Conservation (phyloP, 129 eudicot genomes). For the Flaveria linearis region DNA sequence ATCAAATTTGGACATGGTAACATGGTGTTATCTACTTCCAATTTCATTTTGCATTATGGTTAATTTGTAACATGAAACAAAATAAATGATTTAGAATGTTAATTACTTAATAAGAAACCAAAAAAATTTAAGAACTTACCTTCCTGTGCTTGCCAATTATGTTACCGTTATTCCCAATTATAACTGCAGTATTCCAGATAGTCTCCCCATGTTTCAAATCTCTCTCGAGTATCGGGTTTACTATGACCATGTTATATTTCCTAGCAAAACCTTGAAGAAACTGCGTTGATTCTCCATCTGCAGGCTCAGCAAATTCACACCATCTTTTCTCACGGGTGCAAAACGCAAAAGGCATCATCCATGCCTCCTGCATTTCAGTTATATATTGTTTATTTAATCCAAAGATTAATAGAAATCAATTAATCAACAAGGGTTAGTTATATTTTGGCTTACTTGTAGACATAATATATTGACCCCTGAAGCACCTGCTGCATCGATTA, state of each 20-base stretch:
- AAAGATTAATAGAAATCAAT: background rate
- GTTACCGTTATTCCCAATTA: conserved; percentile 95
- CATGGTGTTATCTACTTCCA: conserved; percentile 4
- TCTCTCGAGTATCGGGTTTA: conserved; percentile 92
- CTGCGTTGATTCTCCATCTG: conserved; percentile 87
- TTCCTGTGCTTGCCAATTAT: conserved; percentile 90
- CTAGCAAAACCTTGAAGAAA: conserved; percentile 82
- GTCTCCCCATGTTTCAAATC: conserved; percentile 89
- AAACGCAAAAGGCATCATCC: conserved; percentile 99
- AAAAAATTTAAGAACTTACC: conserved; percentile 44
- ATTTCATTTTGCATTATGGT: background rate
- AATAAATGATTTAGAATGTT: background rate
- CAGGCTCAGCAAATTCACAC: conserved; percentile 98
- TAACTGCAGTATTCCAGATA: conserved; percentile 88
- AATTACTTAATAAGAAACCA: background rate
- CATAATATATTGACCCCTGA: conserved; percentile 92
- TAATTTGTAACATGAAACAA: background rate
- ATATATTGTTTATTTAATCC: background rate
- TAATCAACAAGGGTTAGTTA: conserved; percentile 2
- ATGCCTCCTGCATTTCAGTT: conserved; percentile 69
- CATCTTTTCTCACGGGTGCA: conserved; percentile 98
- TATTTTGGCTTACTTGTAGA: conserved; percentile 66
- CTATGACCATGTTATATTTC: conserved; percentile 89
- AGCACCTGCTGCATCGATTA: conserved; percentile 91
- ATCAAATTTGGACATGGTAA: conserved; percentile 9